Percentiles rank a stretch among this genome's conserved stretches.
Evolutionary conservation across 768 basidiomycete genomes (phyloP).

Genomic region (Amanita molliuscula): DNA sequence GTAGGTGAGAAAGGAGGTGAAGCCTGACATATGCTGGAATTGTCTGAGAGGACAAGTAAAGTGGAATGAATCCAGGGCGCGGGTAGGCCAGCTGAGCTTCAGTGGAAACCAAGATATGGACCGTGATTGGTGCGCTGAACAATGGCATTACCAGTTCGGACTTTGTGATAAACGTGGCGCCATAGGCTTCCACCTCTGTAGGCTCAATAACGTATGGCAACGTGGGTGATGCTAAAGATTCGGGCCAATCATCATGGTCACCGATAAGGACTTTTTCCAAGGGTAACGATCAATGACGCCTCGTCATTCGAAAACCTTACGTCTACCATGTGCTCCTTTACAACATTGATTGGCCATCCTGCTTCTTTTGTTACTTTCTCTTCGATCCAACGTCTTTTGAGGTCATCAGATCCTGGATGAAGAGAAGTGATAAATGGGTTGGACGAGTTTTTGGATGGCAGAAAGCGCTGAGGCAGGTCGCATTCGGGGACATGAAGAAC

Average conservation of each 20-base stretch:
- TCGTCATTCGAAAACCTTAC: slow-evolving; percentile 31
- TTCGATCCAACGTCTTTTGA: slow-evolving; percentile 71
- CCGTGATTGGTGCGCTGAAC: slow-evolving; percentile 50
- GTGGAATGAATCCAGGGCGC: slow-evolving; percentile 43
- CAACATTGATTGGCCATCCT: slow-evolving; percentile 68
- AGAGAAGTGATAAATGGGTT: slow-evolving; percentile 58
- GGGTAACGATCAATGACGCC: slow-evolving; percentile 41
- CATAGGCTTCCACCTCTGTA: slow-evolving; percentile 46
- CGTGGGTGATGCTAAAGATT: slow-evolving; percentile 2
- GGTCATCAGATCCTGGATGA: slow-evolving; percentile 49
- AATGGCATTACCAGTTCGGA: slow-evolving; percentile 49
- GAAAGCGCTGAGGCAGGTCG: slow-evolving; percentile 69
- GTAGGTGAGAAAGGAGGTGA: slow-evolving; percentile 61
- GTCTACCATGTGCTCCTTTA: slow-evolving; percentile 43
- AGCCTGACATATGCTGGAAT: slow-evolving; percentile 76
- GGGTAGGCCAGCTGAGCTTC: slow-evolving; percentile 26
- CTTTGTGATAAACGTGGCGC: slow-evolving; percentile 36
- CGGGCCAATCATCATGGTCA: slow-evolving; percentile 14
- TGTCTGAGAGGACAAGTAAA: slow-evolving; percentile 63
- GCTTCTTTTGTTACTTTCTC: slow-evolving; percentile 76
- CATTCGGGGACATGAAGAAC: slow-evolving; percentile 79
- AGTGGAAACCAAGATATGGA: slow-evolving; percentile 54
- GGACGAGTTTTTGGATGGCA: slow-evolving; percentile 55
- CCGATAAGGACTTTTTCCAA: slow-evolving; percentile 50
- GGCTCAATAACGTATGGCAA: slow-evolving; percentile 24